Percentiles rank a stretch among this genome's conserved stretches.
Conservation (phyloP, 129 eudicot genomes). For the Flaveria ramosissima region DNA sequence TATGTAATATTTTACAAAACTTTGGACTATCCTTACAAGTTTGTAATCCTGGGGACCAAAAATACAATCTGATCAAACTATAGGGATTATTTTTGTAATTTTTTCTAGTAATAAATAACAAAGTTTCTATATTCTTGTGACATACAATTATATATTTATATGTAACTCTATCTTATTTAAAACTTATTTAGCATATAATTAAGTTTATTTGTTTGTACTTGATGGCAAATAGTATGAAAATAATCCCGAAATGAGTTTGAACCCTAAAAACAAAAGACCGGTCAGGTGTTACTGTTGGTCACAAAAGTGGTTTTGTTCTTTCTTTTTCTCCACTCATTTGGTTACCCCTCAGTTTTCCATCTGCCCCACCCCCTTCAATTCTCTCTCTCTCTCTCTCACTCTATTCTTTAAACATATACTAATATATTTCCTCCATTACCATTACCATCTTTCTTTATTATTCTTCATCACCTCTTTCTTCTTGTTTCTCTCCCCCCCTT, state of each 20-base stretch:
- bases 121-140: no score
- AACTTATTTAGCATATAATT: no score
- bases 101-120: no score
- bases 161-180: no score
- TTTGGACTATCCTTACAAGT: no score
- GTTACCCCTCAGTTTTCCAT: constrained; percentile 38
- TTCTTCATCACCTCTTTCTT: constrained; percentile 38
- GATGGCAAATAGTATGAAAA: no score
- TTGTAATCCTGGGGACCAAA: no score
- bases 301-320: constrained; percentile 34
- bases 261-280: constrained; percentile 44
- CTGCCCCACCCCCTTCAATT: neutral
- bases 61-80: no score
- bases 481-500: constrained; percentile 36
- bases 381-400: constrained; percentile 3
- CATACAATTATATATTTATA: no score
- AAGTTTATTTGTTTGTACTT: no score
- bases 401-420: constrained; percentile 28
- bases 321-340: constrained; percentile 42
- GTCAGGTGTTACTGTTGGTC: constrained; percentile 38
- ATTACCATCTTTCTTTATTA: constrained; percentile 49
- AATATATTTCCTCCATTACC: constrained; percentile 43
- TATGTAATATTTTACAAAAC: no score
- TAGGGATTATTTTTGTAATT: no score
- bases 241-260: constrained; percentile 20